These are phyloP conservation scores for Alternaria incomplexa DNA, from an alignment of 2,329 filamentous ascomycete genomes.

Conservation along the genomic window DNA sequence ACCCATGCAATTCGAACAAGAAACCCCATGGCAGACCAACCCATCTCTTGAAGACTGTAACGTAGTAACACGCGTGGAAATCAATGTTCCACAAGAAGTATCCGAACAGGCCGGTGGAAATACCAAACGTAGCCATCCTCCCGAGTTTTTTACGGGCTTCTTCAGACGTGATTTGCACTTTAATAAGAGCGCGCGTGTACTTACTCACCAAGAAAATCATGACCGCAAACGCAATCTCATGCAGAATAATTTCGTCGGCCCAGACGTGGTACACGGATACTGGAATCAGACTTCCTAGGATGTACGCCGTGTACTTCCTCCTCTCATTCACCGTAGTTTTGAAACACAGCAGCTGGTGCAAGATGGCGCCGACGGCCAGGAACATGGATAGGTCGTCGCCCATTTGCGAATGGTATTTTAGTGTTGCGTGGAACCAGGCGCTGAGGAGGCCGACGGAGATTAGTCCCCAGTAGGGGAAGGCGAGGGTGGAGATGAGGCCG, in stretches of 20 bases:
- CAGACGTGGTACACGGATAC: conserved; percentile 46
- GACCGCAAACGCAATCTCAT: conserved; percentile 49
- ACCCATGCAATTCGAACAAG: conserved; percentile 65
- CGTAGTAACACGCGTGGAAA: conserved; percentile 57
- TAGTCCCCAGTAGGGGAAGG: conserved; percentile 52
- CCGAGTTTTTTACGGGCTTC: conserved; percentile 29
- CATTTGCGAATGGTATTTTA: conserved; percentile 57
- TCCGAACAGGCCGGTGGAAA: conserved; percentile 54
- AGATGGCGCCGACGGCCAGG: conserved; percentile 58
- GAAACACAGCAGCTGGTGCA: conserved; percentile 58
- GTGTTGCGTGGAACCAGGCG: conserved; percentile 52
- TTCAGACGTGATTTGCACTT: conserved; percentile 30
- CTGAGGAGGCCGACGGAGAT: conserved; percentile 52
- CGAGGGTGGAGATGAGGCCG: conserved; percentile 40
- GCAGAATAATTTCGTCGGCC: conserved; percentile 49
- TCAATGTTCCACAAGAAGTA: conserved; percentile 66
- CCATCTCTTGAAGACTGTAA: conserved; percentile 53
- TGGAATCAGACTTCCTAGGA: conserved; percentile 40
- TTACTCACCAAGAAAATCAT: conserved; percentile 50
- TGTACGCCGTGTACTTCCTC: conserved; percentile 29
- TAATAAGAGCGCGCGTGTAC: conserved; percentile 37
- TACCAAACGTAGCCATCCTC: conserved; percentile 36
- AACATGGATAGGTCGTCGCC: conserved; percentile 67
- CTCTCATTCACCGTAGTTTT: conserved; percentile 36
- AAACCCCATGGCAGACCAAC: conserved; percentile 64